Conservation (phyloP, 768 basidiomycete genomes). For the Hericium rajendrae region DNA sequence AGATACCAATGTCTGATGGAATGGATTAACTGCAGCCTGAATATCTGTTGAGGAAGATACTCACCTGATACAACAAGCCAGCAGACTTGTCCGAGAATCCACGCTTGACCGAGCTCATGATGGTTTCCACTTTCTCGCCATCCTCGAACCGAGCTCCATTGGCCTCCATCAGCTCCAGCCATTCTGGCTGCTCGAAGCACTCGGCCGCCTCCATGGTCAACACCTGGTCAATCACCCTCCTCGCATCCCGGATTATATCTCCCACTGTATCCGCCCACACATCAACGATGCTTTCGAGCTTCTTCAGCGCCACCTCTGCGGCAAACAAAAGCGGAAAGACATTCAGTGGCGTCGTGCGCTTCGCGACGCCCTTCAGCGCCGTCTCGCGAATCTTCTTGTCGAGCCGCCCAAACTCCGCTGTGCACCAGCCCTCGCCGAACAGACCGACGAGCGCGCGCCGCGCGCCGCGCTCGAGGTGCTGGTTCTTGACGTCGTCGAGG, state of each 20-base stretch:
- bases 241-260: slow-evolving; percentile 57
- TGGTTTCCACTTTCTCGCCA: slow-evolving; percentile 66
- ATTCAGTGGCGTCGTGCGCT: slow-evolving; percentile 56
- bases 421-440: slow-evolving; percentile 88
- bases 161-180: slow-evolving; percentile 64
- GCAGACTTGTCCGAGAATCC: slow-evolving; percentile 59
- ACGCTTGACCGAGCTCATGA: slow-evolving; percentile 55
- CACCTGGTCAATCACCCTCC: slow-evolving; percentile 53
- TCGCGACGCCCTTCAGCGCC: slow-evolving; percentile 65
- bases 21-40: background rate
- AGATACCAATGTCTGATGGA: slow-evolving; percentile 55
- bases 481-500: slow-evolving; percentile 67
- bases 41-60: slow-evolving; percentile 7
- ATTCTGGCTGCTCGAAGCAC: slow-evolving; percentile 61
- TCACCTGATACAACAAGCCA: slow-evolving; percentile 67
- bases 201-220: slow-evolving; percentile 48
- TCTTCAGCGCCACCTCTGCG: slow-evolving; percentile 48
- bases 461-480: slow-evolving; percentile 58
- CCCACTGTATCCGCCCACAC: slow-evolving; percentile 60
- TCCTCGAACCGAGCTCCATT: slow-evolving; percentile 73
- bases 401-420: slow-evolving; percentile 66
- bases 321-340: slow-evolving; percentile 62
- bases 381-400: slow-evolving; percentile 54
- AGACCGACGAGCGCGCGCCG: slow-evolving; percentile 70
- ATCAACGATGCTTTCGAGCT: slow-evolving; percentile 48